Evolutionary conservation across 768 basidiomycete genomes (phyloP), one percentile per base, ranked within the genome.

Genomic region (Russula vinacea): DNA sequence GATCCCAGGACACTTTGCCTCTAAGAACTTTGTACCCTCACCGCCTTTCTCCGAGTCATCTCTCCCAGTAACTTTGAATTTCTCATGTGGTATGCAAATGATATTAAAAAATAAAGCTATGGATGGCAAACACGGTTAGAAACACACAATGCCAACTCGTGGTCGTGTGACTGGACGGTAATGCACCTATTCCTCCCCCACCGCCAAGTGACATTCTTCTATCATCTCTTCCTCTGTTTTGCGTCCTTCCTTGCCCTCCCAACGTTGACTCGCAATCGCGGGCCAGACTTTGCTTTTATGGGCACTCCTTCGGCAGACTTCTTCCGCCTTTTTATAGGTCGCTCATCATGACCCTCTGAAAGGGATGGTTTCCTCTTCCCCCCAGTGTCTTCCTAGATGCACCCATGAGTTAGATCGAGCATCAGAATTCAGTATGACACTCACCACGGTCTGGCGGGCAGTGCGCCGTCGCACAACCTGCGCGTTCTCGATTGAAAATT

Each of bases 401-500:
- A 19, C 44, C 19, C 58, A 60, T 56, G 17, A 33, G 5, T 60
- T 37, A 5, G 14, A 16, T 33, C 17, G 39, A 22, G 32, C 32
- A 37, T 22, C 8, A 26, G 16, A 16, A 1, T 11, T 2, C 50
- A 11, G n/a, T 22, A 49, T 39, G 54, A 17, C 5, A 57, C 59
- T 60, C 56, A 76, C 79, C 50, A 76, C 80, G 58, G 79, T 76
- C 65, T 79, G 81, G 60, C 78, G 79, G 2, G 84, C 81, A 44
- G 81, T 80, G 70, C 94, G 80, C 61, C 92, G 79, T 67, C 89
- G 89, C 44, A 94, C 87, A 35, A 95, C 92, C 75, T 94, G 90
- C 22, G 92, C 78, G 71, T 98, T 98, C 78, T 98, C 94, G 56
- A 98, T 93, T 45, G 93, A 94, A 75, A 97, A 97, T 76, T 98